Conservation (phyloP, 192 early-diverging fungal species). For the Coemansia sp. region DNA sequence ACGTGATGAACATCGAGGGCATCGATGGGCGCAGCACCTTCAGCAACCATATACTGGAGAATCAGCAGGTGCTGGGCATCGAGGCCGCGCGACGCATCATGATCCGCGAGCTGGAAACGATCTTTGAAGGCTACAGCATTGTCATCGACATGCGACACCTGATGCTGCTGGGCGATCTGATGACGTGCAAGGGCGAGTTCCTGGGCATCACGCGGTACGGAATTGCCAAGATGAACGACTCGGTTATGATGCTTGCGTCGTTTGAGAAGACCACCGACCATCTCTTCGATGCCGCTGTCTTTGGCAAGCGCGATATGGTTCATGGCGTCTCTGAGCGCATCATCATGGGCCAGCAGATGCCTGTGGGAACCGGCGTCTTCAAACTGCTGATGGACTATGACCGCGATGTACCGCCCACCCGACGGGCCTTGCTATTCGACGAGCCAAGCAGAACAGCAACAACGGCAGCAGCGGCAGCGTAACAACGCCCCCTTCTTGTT, state of each 20-base stretch:
- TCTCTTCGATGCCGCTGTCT: conserved; percentile 96
- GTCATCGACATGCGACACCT: conserved; percentile 94
- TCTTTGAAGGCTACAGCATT: conserved; percentile 89
- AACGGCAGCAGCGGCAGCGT: neutral
- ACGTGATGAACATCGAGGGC: conserved; percentile 96
- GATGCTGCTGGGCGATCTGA: conserved; percentile 95
- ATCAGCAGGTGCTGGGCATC: conserved; percentile 87
- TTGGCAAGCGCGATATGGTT: conserved; percentile 90
- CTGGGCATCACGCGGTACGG: conserved; percentile 98
- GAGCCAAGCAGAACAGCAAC: conserved; percentile 27
- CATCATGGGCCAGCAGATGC: conserved; percentile 99
- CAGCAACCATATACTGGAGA: conserved; percentile 94
- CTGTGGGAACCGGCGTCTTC: conserved; percentile 95
- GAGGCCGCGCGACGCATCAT: conserved; percentile 92
- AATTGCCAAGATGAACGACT: conserved; percentile 99
- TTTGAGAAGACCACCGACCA: conserved; percentile 99
- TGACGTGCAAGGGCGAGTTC: conserved; percentile 98
- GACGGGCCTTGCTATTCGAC: conserved; percentile 67
- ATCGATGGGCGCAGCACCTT: conserved; percentile 75
- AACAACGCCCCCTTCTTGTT: neutral
- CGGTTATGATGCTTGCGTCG: conserved; percentile 97
- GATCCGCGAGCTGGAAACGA: conserved; percentile 82
- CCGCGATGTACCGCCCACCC: conserved; percentile 58
- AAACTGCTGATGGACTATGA: conserved; percentile 79
- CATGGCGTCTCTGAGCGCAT: conserved; percentile 98